phyloP scores from a whole-genome alignment of 495 filamentous ascomycete species.

The Aspergillus cavernicola region DNA sequence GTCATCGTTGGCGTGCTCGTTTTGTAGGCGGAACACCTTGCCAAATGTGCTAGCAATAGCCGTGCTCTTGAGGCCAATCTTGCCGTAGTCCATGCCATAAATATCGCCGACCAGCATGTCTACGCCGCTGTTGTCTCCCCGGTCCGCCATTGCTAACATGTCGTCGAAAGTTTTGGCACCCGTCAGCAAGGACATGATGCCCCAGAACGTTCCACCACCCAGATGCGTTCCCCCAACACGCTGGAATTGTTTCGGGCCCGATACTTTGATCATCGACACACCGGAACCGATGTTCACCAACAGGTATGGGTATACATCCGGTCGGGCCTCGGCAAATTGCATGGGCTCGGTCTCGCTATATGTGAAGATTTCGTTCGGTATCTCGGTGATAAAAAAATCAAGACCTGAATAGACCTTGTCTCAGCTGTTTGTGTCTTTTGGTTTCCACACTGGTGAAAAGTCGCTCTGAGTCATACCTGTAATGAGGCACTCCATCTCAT shows the following conservation, averaged over 20 bases:
- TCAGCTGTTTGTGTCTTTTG: not conserved
- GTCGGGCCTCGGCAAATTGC: conserved; percentile 68
- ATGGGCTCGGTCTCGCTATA: conserved; percentile 87
- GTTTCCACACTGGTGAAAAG: not conserved
- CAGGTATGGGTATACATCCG: conserved; percentile 90
- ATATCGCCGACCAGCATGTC: conserved; percentile 99
- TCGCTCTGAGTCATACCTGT: conserved; percentile 55
- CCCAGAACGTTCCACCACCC: conserved; percentile 95
- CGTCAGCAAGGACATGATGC: conserved; percentile 83
- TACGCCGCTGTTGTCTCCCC: conserved; percentile 85
- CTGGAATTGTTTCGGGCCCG: conserved; percentile 75
- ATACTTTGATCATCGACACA: conserved; percentile 97
- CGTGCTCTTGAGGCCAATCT: conserved; percentile 89
- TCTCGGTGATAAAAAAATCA: conserved; percentile 98
- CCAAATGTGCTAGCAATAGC: conserved; percentile 96
- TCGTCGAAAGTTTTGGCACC: conserved; percentile 90
- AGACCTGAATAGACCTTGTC: conserved; percentile 53
- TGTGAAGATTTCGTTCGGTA: conserved; percentile 93
- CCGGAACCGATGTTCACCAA: conserved; percentile 99
- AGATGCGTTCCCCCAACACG: conserved; percentile 93
- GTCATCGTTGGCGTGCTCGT: conserved; percentile 28
- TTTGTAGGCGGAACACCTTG: conserved; percentile 89
- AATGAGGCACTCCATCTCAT: conserved; percentile 99
- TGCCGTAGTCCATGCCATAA: conserved; percentile 91
- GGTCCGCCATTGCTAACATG: conserved; percentile 91